Evolutionary conservation across 2,329 filamentous ascomycete genomes (phyloP).

Genomic region (Fragosphaeria purpurea): DNA sequence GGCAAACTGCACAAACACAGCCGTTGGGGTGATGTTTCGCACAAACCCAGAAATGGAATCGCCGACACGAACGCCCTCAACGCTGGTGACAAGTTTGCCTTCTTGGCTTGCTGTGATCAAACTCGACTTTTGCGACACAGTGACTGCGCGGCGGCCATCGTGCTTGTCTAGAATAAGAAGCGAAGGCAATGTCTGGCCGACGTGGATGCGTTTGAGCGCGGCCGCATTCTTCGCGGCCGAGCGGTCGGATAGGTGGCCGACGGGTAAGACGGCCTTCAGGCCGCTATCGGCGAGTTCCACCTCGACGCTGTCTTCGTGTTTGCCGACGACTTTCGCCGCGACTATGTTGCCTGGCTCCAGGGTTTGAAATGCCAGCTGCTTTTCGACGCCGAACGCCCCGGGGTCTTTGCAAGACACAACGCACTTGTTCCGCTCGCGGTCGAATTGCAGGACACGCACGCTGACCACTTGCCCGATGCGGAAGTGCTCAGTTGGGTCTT

Average conservation of each 20-base stretch:
- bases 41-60: constrained; percentile 68
- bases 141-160: constrained; percentile 63
- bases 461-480: constrained; percentile 81
- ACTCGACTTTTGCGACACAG: constrained; percentile 73
- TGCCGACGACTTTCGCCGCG: constrained; percentile 70
- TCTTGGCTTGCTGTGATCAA: constrained; percentile 66
- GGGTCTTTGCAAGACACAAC: constrained; percentile 91
- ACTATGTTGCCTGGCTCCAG: constrained; percentile 67
- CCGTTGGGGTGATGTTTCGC: constrained; percentile 70
- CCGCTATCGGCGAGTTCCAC: constrained; percentile 65
- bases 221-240: constrained; percentile 68
- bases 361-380: constrained; percentile 65
- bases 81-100: constrained; percentile 58
- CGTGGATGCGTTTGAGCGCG: constrained; percentile 68
- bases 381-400: constrained; percentile 61
- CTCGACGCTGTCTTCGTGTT: constrained; percentile 64
- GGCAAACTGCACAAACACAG: constrained; percentile 81
- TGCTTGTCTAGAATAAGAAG: constrained; percentile 84
- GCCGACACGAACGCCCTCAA: constrained; percentile 63
- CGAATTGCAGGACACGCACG: constrained; percentile 75
- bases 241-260: constrained; percentile 77
- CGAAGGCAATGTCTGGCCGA: constrained; percentile 73
- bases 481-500: constrained; percentile 83
- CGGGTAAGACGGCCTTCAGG: constrained; percentile 66
- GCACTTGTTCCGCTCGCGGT: constrained; percentile 59